Evolutionary conservation across 2,329 filamentous ascomycete genomes (phyloP).

Genomic region (Aureobasidium sp.): DNA sequence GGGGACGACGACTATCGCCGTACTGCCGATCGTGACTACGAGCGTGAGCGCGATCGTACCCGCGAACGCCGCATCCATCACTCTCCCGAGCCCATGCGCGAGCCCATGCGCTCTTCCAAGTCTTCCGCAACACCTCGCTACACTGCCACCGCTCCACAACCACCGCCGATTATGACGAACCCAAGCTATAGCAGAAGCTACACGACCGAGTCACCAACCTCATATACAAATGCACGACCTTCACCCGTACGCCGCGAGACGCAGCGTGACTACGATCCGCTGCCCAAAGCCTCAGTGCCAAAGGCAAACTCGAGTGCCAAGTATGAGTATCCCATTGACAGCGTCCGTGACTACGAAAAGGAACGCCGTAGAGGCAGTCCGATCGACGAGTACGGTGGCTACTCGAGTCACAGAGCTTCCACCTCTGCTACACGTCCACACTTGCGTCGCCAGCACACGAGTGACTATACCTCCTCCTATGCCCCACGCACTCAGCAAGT

Average conservation of each 20-base stretch:
- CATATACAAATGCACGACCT: not conserved
- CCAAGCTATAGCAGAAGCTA: not conserved
- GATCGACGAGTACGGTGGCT: not conserved
- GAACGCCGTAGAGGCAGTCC: not conserved
- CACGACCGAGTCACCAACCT: constrained; percentile 6
- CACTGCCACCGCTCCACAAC: constrained; percentile 4
- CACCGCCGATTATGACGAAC: constrained; percentile 1
- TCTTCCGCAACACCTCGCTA: not conserved
- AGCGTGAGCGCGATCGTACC: constrained; percentile 4
- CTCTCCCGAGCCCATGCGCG: constrained; percentile 3
- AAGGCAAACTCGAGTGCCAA: not conserved
- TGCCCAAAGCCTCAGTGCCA: not conserved
- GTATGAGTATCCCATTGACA: not conserved
- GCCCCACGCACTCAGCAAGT: not conserved
- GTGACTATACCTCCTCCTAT: not conserved
- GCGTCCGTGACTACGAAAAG: not conserved
- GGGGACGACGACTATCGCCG: constrained; percentile 25
- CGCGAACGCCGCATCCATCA: constrained; percentile 10
- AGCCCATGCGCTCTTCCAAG: not conserved
- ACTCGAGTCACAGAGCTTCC: not conserved
- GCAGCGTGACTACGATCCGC: not conserved
- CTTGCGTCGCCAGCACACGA: not conserved
- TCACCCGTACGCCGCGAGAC: constrained; percentile 1
- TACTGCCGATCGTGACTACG: constrained; percentile 6
- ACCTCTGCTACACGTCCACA: not conserved